phyloP scores from a whole-genome alignment of 2,329 filamentous ascomycete genomes.

The Fusarium heterosporum region DNA sequence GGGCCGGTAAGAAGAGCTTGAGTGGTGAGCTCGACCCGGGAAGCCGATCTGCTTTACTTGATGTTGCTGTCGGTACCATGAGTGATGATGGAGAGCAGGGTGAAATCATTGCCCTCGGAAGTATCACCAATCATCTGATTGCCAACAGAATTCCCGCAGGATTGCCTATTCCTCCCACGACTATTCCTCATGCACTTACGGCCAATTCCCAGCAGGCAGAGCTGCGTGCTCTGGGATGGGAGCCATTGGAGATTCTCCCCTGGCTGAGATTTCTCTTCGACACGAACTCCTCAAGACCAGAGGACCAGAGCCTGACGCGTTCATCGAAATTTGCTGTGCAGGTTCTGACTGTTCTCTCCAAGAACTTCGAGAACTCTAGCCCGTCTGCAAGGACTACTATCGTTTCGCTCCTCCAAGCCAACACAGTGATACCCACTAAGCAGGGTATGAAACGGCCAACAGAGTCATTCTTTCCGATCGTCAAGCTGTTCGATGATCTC shows the following conservation, averaged over 20 bases:
- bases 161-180: conserved; percentile 82
- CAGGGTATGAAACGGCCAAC: conserved; percentile 85
- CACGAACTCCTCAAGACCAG: conserved; percentile 67
- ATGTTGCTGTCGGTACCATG: conserved; percentile 81
- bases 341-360: conserved; percentile 83
- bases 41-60: conserved; percentile 77
- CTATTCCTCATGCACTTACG: conserved; percentile 87
- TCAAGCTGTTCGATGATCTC: conserved; percentile 94
- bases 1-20: conserved; percentile 79
- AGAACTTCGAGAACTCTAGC: conserved; percentile 87
- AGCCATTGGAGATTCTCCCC: conserved; percentile 82
- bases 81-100: conserved; percentile 71
- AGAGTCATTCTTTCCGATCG: conserved; percentile 92
- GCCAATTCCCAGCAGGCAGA: conserved; percentile 74
- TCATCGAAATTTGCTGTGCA: conserved; percentile 80
- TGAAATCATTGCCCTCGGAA: conserved; percentile 80
- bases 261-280: conserved; percentile 89
- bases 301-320: conserved; percentile 76
- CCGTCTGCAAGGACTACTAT: conserved; percentile 74
- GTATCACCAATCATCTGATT: conserved; percentile 80
- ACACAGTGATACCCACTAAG: conserved; percentile 89
- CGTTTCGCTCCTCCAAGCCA: conserved; percentile 70
- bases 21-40: conserved; percentile 77
- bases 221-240: conserved; percentile 86
- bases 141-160: conserved; percentile 83